Evolutionary conservation across 2,329 filamentous ascomycete species (phyloP), one percentile per base, ranked within the genome.

Genomic region (Beauveria sp.): DNA sequence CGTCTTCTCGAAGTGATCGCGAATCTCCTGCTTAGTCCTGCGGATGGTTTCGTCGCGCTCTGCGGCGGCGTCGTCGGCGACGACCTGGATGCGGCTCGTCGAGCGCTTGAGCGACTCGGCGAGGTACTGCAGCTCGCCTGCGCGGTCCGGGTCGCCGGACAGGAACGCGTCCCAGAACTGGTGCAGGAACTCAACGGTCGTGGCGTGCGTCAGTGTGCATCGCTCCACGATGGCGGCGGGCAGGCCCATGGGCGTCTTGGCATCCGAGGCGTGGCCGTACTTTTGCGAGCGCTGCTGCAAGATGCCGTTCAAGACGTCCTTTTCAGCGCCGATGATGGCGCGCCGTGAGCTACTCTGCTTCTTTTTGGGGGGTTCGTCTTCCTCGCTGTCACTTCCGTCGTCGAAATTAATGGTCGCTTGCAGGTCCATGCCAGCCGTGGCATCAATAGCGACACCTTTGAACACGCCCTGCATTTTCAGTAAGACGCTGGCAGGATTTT

Each of bases 131-230:
- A 97, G 81, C 74, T 99, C 93, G 47, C 81, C 81, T 0, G 91
- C 90, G 40, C 91, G 87, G 63, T 91, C 87, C 1, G 90, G 77
- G 70, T 97, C 91, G 16, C 93, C 93, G 0, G 93, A 97, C 28
- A 96, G 81, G 70, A 96, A 99, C 0, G 93, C 86, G 40, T 85
- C 83, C 93, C 93, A 99, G 77, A 99, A 99, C 73, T 98, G 96
- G 68, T 93, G 90, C n/a, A 99, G 78, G 69, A 98, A 99, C 70
- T 99, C 95, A 43, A 90, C 88, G 0, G 91, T 96, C 0, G 95
- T 99, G 58, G 93, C 93, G 72, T 98, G 92, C 0, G 93, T 96
- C 60, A 86, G 74, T 46, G 75, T 76, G 66, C 84, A 86, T 60
- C 83, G 83, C 49, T 86, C 79, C 4, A 83, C 77, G 22, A 89